A percentile compares a stretch with the other conserved stretches of the same genome.
Conservation (phyloP, 441 rosid genomes). For the Populus trichocarpa region DNA sequence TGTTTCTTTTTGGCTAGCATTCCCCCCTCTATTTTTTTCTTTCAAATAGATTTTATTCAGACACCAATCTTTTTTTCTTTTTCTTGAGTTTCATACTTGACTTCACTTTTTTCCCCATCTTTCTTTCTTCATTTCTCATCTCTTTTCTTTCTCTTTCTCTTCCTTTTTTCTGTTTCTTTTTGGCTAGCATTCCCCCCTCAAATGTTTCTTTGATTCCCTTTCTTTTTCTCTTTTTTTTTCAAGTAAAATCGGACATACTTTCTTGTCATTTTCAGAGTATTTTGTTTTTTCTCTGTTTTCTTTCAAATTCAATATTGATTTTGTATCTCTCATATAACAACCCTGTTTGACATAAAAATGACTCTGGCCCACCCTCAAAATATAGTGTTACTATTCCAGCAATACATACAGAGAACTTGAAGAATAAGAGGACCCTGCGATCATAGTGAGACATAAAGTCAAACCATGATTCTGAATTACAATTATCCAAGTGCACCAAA, state of each 20-base stretch:
- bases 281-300: slow-evolving; percentile 10
- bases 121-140: slow-evolving; percentile 4
- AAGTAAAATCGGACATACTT: slow-evolving; percentile 5
- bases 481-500: slow-evolving; percentile 29
- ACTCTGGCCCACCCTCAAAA: slow-evolving; percentile 33
- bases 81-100: not conserved
- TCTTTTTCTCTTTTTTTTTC: slow-evolving; percentile 2
- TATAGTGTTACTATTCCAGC: slow-evolving; percentile 43
- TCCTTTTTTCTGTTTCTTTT: not conserved
- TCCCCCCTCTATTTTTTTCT: not conserved
- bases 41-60: not conserved
- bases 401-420: slow-evolving; percentile 52
- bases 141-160: slow-evolving; percentile 2
- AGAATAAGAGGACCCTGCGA: slow-evolving; percentile 67
- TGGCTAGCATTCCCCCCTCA: not conserved
- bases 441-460: slow-evolving; percentile 63
- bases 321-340: slow-evolving; percentile 18
- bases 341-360: slow-evolving; percentile 24
- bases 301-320: slow-evolving; percentile 16
- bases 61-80: not conserved
- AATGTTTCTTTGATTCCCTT: slow-evolving; percentile 5
- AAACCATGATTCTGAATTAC: slow-evolving; percentile 43
- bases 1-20: not conserved
- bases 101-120: not conserved
- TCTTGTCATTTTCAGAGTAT: slow-evolving; percentile 14